Evolutionary conservation across 75 land plant species (phyloP), one percentile per base, ranked within the genome.

Genomic region (Cryptomeria japonica): DNA sequence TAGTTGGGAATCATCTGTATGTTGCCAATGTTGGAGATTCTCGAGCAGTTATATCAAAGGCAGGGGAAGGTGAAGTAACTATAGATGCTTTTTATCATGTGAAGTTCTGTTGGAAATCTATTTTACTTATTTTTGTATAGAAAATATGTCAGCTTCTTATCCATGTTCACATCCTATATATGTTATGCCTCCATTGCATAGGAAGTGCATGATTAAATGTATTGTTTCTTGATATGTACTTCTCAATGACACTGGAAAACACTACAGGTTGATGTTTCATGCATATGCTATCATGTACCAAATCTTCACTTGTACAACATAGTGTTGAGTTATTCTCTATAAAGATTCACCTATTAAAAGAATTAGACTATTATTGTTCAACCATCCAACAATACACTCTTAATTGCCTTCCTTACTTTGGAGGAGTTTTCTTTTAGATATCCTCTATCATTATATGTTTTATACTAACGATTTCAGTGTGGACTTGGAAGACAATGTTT

Each of bases 11-110:
- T 85, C 96, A 93, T 85, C 91, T 97, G 15, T 91, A 94, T 93
- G 96, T 97, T 87, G 98, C 99, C 46, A 97, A 97, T 92, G 98
- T 97, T 87, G 98, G 98, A 61, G 98, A 97, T 88, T 97, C 98
- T 18, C 88, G 98, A 73, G 93, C 99, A 41, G 93, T 97, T 46
- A 92, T 97, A 86, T 96, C 97, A 16, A 96, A 92, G 87, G 94
- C 91, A 41, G 98, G 98, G 7, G 92, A 93, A 96, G 99, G 99
- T 97, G 89, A 82, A 28, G 32, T 44, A 49, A 82, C n/a, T 28
- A 49, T 12, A 3, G n/a, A 28, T 75, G 5, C 55, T 49, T 76
- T 58, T 87, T 32, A 73, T 73, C 36, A 73, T 73, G 68, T 13
- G 36, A 37, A 32, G 75, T 34, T 75, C 77, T 75, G 37, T 32